Conservation (phyloP, 2,329 filamentous ascomycete species). For the Neurospora crassa region DNA sequence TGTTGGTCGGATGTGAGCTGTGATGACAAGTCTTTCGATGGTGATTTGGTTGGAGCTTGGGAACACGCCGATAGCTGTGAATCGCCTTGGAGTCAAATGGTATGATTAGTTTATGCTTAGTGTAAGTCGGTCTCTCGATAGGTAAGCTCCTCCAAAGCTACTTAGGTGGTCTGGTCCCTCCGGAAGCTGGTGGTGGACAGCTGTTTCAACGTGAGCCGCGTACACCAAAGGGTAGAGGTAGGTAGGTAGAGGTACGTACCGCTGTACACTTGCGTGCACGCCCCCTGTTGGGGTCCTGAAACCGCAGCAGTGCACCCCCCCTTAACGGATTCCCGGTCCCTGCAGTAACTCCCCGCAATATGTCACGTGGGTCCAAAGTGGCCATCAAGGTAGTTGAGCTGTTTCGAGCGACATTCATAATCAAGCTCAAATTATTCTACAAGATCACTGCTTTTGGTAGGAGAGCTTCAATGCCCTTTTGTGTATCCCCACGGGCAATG, state of each 20-base stretch:
- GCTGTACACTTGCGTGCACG: background rate
- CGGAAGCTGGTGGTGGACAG: background rate
- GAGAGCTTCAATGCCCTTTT: background rate
- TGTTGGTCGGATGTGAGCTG: background rate
- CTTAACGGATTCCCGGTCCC: background rate
- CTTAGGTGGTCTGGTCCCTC: background rate
- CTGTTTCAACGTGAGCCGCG: background rate
- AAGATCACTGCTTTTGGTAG: rapidly evolving
- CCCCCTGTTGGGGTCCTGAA: background rate
- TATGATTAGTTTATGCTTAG: background rate
- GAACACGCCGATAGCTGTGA: background rate
- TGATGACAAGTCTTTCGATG: background rate
- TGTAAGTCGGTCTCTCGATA: background rate
- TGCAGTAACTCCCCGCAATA: background rate
- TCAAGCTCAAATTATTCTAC: too few relatives aligned
- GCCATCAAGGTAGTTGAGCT: background rate
- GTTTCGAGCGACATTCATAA: background rate
- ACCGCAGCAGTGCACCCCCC: background rate
- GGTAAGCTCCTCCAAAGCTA: background rate
- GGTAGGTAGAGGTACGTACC: background rate
- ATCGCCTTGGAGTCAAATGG: background rate
- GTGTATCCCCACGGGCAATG: background rate
- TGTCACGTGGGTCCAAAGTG: background rate
- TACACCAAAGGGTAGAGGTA: background rate
- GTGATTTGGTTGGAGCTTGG: background rate